Evolutionary conservation across 2,329 filamentous ascomycete species (phyloP).

Genomic region (Fusarium solani-melongenae): DNA sequence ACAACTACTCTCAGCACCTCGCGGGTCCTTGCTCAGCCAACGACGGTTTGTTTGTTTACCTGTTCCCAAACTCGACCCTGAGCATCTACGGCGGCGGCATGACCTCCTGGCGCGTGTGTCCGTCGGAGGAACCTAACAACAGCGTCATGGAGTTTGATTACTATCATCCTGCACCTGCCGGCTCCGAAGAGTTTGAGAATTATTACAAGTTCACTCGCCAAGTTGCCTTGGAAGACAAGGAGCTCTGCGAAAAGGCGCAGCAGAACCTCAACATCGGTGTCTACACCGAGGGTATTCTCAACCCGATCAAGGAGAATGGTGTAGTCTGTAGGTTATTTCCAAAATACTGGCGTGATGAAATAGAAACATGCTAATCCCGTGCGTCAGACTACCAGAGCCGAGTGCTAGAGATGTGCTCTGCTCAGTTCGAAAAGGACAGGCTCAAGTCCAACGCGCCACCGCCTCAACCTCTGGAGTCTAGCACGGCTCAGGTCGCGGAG

Average conservation of each 20-base stretch:
- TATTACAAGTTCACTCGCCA: conserved; percentile 67
- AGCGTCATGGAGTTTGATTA: conserved; percentile 70
- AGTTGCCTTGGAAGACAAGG: conserved; percentile 66
- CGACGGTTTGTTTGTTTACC: conserved; percentile 67
- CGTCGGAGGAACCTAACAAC: conserved; percentile 59
- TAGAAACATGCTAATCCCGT: neutral
- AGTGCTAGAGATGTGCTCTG: conserved; percentile 24
- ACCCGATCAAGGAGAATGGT: conserved; percentile 66
- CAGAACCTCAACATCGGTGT: conserved; percentile 63
- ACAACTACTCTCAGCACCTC: conserved; percentile 66
- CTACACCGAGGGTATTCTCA: conserved; percentile 65
- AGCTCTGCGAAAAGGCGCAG: conserved; percentile 67
- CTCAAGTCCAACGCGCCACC: neutral
- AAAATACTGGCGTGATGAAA: neutral
- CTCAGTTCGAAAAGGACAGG: conserved; percentile 14
- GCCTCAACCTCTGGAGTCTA: neutral
- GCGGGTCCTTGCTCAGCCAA: conserved; percentile 63
- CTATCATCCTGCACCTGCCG: conserved; percentile 59
- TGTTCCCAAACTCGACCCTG: conserved; percentile 66
- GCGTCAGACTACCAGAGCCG: conserved; percentile 26
- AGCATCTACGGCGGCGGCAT: conserved; percentile 69
- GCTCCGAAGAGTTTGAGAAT: conserved; percentile 63
- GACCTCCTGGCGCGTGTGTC: conserved; percentile 66
- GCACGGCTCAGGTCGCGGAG: neutral
- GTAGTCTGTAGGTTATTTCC: conserved; percentile 46